Evolutionary conservation across 129 eudicot species (phyloP), one percentile per base, ranked within the genome.

Genomic region (Sambucus nigra): DNA sequence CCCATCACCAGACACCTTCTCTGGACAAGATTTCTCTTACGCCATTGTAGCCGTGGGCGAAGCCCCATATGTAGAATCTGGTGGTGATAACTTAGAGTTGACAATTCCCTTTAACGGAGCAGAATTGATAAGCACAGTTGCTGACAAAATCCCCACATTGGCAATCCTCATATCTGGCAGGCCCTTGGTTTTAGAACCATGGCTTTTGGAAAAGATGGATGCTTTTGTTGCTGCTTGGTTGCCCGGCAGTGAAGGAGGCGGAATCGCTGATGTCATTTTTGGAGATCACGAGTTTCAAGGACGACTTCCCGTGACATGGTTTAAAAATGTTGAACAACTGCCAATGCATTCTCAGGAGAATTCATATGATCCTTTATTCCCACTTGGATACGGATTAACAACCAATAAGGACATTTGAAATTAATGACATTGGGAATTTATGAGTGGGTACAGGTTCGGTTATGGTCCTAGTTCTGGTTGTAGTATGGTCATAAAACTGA

Each of bases 21-120:
- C 69, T 1, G 76, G 52, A 35, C 77, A 65, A 60, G 79, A 73
- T 53, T 80, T 80, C 42, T 63, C 87, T 12, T 84, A 51, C 47
- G 94, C 94, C 42, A 80, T 88, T 29, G 94, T 84, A 39, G 94
- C 73, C 28, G 79, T 84, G 46, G 94, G 97, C 4, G 97, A 88
- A 75, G 74, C 72, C 68, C 97, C 97, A 12, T 88, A 88, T 25
- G 87, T 69, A 0, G 97, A 88, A 78, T 51, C 78, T 15, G 64
- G 70, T 0, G 97, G 97, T 7, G 97, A 88, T 58, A 68, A 79
- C 49, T 57, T 65, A 22, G 85, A 69, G 33, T 85, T 88, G 19
- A 65, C 53, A 26, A 78, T 88, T 52, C 97, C 89, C 17, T 76
- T 78, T 27, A 71, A 78, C 4, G 94, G 97, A 25, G 69, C 73